Evolutionary conservation across 306 rosid species (phyloP), one percentile per base, ranked within the genome.

Genomic region (Acacia melanoxylon): DNA sequence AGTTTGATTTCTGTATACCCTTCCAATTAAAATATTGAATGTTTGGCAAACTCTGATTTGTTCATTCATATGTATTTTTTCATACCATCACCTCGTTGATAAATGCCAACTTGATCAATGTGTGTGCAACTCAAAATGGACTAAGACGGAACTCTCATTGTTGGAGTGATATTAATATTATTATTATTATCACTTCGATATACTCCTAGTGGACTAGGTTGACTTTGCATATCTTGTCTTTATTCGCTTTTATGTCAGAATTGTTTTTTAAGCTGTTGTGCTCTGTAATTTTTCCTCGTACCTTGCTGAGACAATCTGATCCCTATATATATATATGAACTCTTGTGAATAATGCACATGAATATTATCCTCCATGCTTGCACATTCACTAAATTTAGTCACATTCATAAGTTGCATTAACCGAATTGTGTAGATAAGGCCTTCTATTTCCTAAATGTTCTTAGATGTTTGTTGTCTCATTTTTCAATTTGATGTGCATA

Each of bases 1-100:
- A 78, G 66, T 82, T 77, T 72, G 62, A 70, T 24, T 71, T 66
- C 10, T 27, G 20, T 59, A 62, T 61, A 25, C 68, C 33, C 31
- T 63, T 46, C 71, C 68, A 44, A 51, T 70, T 45, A 51, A 66
- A 27, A 33, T 70, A 70, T 75, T 82, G 83, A 59, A 66, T 85
- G 67, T 80, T 66, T 16, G 70, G 79, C 42, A 63, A 52, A 68
- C 24, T 49, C 61, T 59, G 68, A 69, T 40, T 56, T 48, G 45
- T 45, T 74, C 19, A 37, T 54, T 46, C 40, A 82, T 51, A 52
- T 72, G 48, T 33, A 63, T 42, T 73, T 58, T 31, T 74, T 44
- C 29, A 8, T 79, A 31, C 74, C 61, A 49, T 42, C 65, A 75
- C 68, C 80, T 49, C 49, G 59, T 74, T 69, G 45, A 76, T 83